Evolutionary conservation across 2,329 filamentous ascomycete genomes (phyloP).

Genomic region (Amesomyces nigricolor): DNA sequence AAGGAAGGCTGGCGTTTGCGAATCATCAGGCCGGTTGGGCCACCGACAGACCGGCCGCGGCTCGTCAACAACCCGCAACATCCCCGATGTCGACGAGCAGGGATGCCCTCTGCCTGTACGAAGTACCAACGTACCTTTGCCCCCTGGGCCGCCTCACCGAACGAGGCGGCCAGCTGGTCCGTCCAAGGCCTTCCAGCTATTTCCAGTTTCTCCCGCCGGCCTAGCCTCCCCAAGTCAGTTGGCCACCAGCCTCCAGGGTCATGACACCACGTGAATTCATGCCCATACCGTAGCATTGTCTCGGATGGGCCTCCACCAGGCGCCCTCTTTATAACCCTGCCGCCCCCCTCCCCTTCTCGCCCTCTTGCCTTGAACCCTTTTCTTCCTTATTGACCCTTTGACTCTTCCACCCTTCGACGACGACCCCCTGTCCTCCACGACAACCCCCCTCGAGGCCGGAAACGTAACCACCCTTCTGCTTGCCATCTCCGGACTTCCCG

Average conservation of each 20-base stretch:
- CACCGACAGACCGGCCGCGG: no score
- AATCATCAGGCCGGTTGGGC: no score
- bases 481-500: not conserved
- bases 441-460: not conserved
- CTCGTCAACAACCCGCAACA: not conserved
- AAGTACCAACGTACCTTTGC: constrained; percentile 13
- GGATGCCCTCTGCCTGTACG: not conserved
- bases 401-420: not conserved
- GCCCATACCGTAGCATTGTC: constrained; percentile 9
- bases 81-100: no score
- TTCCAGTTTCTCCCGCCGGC: constrained; percentile 22
- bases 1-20: no score
- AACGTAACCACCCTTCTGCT: not conserved
- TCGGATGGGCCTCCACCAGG: constrained; percentile 13
- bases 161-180: constrained; percentile 8
- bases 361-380: constrained; percentile 1
- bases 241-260: constrained; percentile 19
- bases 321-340: constrained; percentile 20
- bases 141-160: constrained; percentile 15
- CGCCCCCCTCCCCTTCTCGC: not conserved
- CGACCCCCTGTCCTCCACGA: not conserved
- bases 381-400: not conserved
- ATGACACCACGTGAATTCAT: constrained; percentile 25
- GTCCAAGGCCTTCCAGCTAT: constrained; percentile 25
- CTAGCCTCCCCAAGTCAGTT: constrained; percentile 14